Evolutionary conservation across 2,329 filamentous ascomycete species (phyloP).

Genomic region (Colletotrichum cereale): DNA sequence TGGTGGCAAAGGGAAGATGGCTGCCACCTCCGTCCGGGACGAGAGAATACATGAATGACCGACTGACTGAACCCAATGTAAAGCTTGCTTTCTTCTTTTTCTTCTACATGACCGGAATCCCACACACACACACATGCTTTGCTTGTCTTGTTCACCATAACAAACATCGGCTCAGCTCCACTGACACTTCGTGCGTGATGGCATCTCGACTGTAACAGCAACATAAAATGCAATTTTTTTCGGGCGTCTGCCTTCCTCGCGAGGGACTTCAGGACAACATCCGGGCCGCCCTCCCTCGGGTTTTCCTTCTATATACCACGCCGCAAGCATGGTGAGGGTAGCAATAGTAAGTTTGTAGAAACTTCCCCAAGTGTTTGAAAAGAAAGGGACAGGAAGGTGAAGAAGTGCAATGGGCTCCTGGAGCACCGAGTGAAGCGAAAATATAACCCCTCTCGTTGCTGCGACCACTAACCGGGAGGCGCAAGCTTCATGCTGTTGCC

Average conservation of each 20-base stretch:
- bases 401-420: slow-evolving; percentile 24
- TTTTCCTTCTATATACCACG: slow-evolving; percentile 34
- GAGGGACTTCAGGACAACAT: slow-evolving; percentile 15
- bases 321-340: slow-evolving; percentile 37
- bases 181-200: not conserved
- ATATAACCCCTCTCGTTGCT: slow-evolving; percentile 39
- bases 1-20: not conserved
- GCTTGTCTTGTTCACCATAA: not conserved
- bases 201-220: slow-evolving; percentile 4
- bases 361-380: slow-evolving; percentile 15
- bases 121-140: not conserved
- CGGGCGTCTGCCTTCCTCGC: slow-evolving; percentile 22
- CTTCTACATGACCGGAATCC: not conserved
- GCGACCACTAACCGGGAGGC: slow-evolving; percentile 35
- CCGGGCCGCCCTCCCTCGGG: slow-evolving; percentile 1
- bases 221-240: slow-evolving; percentile 14
- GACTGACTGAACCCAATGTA: not conserved
- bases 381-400: slow-evolving; percentile 24
- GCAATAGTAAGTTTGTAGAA: slow-evolving; percentile 30
- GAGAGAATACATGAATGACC: not conserved
- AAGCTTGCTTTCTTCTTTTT: not conserved
- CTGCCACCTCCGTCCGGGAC: not conserved
- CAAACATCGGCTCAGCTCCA: not conserved
- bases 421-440: slow-evolving; percentile 32
- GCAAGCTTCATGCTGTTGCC: slow-evolving; percentile 24